Conservation (phyloP, 148 eudicot genomes). For the Tetragonia tetragonoides region DNA sequence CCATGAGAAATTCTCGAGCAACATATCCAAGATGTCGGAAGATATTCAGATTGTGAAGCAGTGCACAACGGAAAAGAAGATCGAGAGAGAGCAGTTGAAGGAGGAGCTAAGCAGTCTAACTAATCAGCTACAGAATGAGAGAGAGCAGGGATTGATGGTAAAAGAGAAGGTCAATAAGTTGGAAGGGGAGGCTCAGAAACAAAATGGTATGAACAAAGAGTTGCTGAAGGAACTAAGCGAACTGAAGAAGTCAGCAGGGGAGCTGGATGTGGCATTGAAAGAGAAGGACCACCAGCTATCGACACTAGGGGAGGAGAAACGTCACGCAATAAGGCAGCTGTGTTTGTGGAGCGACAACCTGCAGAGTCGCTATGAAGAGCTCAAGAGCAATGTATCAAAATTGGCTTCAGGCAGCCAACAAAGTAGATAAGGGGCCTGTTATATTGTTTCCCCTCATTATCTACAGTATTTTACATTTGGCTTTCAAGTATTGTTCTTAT, state of each 20-base stretch:
- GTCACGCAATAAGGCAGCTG: constrained; percentile 75
- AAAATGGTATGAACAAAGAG: constrained; percentile 39
- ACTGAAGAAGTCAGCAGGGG: constrained; percentile 45
- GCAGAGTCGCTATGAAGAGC: constrained; percentile 48
- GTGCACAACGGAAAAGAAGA: constrained; percentile 39
- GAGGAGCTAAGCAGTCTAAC: constrained; percentile 36
- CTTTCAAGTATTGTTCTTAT: not conserved
- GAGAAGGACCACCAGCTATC: constrained; percentile 37
- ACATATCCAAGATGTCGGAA: constrained; percentile 39
- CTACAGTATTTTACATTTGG: not conserved
- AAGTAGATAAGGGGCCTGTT: constrained; percentile 5
- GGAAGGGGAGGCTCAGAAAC: constrained; percentile 32
- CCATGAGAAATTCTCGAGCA: constrained; percentile 46
- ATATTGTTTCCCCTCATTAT: not conserved
- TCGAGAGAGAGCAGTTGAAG: constrained; percentile 42
- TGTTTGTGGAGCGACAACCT: constrained; percentile 66
- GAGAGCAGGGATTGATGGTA: constrained; percentile 31
- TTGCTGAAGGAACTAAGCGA: constrained; percentile 27
- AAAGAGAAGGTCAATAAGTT: constrained; percentile 37
- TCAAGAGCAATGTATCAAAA: constrained; percentile 45
- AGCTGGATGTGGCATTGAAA: constrained; percentile 28
- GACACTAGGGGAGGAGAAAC: constrained; percentile 64
- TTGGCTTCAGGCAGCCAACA: constrained; percentile 2
- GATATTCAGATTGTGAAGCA: constrained; percentile 58
- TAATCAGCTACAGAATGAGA: constrained; percentile 37